Conservation (phyloP, 495 filamentous ascomycete species). For the Penicillium silybi region DNA sequence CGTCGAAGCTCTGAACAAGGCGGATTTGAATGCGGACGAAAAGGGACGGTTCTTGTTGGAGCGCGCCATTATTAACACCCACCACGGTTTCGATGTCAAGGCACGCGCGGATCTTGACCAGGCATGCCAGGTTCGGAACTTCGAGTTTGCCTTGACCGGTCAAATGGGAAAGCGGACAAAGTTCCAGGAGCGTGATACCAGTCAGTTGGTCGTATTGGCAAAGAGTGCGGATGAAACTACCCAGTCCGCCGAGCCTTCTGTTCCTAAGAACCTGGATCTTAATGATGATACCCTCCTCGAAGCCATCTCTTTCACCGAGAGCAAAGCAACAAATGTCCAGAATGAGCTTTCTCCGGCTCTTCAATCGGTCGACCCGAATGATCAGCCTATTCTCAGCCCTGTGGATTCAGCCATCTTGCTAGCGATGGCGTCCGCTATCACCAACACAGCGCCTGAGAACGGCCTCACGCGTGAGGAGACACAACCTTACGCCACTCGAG, state of each 20-base stretch:
- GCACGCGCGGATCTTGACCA: constrained; percentile 65
- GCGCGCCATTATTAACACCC: constrained; percentile 75
- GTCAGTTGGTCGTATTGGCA: constrained; percentile 88
- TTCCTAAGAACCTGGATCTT: constrained; percentile 65
- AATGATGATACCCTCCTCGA: constrained; percentile 95
- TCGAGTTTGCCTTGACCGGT: constrained; percentile 83
- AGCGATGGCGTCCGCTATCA: constrained; percentile 77
- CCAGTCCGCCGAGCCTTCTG: constrained; percentile 21
- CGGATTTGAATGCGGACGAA: constrained; percentile 40
- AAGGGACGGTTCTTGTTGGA: constrained; percentile 71
- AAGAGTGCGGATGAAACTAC: constrained; percentile 52
- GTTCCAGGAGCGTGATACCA: constrained; percentile 84
- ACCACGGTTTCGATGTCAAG: constrained; percentile 75
- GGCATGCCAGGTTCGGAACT: constrained; percentile 59
- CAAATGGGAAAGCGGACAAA: constrained; percentile 86
- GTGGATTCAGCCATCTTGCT: constrained; percentile 84
- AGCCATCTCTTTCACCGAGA: constrained; percentile 69
- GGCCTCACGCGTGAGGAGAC: constrained; percentile 90
- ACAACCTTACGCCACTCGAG: constrained; percentile 81
- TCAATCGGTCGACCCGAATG: constrained; percentile 61
- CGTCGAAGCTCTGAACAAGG: constrained; percentile 37
- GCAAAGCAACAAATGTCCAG: constrained; percentile 35
- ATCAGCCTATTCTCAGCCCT: constrained; percentile 78
- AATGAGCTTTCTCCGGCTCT: constrained; percentile 60
- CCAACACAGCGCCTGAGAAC: constrained; percentile 78